Percentiles rank a stretch among this genome's conserved stretches.
Evolutionary conservation across 352 stramenopile species (phyloP).

Genomic region (Phytophthora palmivora): DNA sequence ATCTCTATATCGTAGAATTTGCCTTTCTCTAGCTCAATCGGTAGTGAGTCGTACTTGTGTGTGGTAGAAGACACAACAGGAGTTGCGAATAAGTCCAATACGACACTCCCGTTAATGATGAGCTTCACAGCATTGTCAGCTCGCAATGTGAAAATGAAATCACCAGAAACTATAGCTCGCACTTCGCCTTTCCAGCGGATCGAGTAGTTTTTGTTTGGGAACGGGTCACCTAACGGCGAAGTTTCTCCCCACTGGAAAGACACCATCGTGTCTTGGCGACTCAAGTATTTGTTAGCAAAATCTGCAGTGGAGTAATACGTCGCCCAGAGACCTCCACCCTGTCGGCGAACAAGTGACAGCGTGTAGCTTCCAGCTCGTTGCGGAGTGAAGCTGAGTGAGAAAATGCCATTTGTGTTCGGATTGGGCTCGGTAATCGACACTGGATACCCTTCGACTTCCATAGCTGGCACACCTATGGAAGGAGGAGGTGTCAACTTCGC

Average conservation of each 20-base stretch:
- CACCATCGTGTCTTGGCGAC: constrained; percentile 75
- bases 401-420: constrained; percentile 91
- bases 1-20: constrained; percentile 85
- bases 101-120: constrained; percentile 66
- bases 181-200: constrained; percentile 76
- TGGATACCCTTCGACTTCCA: constrained; percentile 37
- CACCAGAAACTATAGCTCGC: constrained; percentile 49
- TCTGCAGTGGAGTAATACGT: constrained; percentile 93
- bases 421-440: constrained; percentile 58
- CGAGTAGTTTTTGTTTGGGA: constrained; percentile 82
- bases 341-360: constrained; percentile 77
- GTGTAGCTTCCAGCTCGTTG: constrained; percentile 83
- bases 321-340: constrained; percentile 88
- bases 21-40: constrained; percentile 34
- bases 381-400: constrained; percentile 82
- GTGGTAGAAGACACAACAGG: constrained; percentile 32
- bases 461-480: background rate
- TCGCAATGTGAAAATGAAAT: constrained; percentile 81
- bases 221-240: constrained; percentile 67
- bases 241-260: constrained; percentile 89
- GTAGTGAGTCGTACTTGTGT: constrained; percentile 27
- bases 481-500: constrained; percentile 57
- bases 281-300: constrained; percentile 84
- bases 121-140: constrained; percentile 86
- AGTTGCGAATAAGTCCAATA: constrained; percentile 57